Base-by-base conservation (phyloP, 495 filamentous ascomycete genomes). In the Thermochaetoides thermophila region DNA sequence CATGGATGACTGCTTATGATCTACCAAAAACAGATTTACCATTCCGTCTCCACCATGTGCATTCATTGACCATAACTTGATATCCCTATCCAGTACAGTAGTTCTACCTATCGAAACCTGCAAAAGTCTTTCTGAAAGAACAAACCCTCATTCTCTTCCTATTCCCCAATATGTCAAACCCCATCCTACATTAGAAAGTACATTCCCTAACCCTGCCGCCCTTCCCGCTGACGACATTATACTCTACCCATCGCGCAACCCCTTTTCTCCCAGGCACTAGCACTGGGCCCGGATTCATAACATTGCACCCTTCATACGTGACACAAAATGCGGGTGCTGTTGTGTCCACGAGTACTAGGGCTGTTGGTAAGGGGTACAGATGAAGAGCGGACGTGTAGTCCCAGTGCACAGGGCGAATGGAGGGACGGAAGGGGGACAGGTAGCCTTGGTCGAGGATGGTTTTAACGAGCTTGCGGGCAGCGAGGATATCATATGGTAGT, bases 241-340 rank as follows among this genome's bases (percentile, higher is more conserved):
- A 92, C 59, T 95, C 87, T 4, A 86, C 60, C 87, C 87, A 95
- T 47, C 74, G 63, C 24, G 74, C 80, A 17, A 63, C 67, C 10
- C 75, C 70, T 28, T 72, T 59, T 20, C 70, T 63, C 4, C 70
- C 74, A 4, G 64, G 56, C 1, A 76, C 73, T 29, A 85, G 57
- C 27, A 95, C 57, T 28, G 65, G 63, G 8, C 84, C 89, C 0
- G 89, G 89, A 49, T 97, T 97, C 72, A 97, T 80, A 2, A 94
- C 87, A 63, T 85, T 77, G 46, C 89, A 96, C 2, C 84, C 87
- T 55, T 94, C 84, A 48, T 95, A 95, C 12, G 80, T 89, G 27
- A 93, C 60, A 36, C 74, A 75, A 48, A 91, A 96, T 0, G 84
- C 65, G 27, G 77, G 72, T 16, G 74, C 74, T 22, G 86, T 79